Conservation (phyloP, 192 early-diverging fungal genomes). For the Entophlyctis luteolus region DNA sequence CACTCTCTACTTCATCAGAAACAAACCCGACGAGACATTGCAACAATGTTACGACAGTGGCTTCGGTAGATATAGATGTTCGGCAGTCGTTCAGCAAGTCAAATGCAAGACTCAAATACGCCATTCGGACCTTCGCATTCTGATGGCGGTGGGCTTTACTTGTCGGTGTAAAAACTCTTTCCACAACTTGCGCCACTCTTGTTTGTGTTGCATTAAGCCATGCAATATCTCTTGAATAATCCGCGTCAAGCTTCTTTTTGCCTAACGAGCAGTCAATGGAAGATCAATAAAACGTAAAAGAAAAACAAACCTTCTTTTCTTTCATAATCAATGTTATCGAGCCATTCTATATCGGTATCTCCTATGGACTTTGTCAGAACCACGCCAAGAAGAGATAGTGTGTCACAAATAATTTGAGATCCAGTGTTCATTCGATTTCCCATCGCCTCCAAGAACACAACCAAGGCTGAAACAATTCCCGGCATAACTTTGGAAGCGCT, state of each 20-base stretch:
- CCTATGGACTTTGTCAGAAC: not conserved
- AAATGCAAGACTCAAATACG: not conserved
- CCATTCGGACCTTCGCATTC: constrained; percentile 1
- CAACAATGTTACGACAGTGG: not conserved
- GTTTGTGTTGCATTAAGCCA: not conserved
- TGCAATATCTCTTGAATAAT: not conserved
- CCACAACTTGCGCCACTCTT: not conserved
- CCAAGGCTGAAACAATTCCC: not conserved
- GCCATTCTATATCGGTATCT: not conserved
- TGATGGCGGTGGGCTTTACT: not conserved
- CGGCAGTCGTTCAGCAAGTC: not conserved
- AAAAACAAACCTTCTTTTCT: not conserved
- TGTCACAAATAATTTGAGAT: not conserved
- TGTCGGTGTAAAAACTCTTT: not conserved
- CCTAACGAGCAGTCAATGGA: not conserved
- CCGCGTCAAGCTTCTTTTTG: not conserved
- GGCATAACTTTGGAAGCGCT: constrained; percentile 4
- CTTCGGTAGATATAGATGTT: not conserved
- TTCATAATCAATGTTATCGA: not conserved
- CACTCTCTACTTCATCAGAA: not conserved
- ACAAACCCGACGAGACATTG: constrained; percentile 6
- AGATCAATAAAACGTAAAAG: not conserved
- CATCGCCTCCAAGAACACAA: not conserved
- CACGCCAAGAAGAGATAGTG: not conserved
- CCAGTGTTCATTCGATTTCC: not conserved